Evolutionary conservation across 192 early-diverging fungal species (phyloP), one percentile per base, ranked within the genome.

Genomic region (Coemansia sp.): DNA sequence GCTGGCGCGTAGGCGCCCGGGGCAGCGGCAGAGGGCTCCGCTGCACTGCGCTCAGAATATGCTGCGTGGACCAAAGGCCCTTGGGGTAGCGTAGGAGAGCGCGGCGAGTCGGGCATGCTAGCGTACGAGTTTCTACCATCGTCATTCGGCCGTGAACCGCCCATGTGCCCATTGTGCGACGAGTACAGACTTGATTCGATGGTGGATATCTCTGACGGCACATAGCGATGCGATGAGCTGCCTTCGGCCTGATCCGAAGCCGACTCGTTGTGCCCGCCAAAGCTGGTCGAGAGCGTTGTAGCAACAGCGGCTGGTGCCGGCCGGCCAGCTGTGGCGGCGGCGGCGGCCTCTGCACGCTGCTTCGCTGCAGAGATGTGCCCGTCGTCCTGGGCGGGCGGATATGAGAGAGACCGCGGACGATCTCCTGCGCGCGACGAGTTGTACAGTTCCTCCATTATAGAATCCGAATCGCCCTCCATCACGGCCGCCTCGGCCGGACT

Each of bases 171-270:
- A 19, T 62, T 51, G 38, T 58, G 55, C 13, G 59, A 62, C 41
- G 70, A 74, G 41, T 62, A 66, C 12, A 66, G 39, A 51, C 70
- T 74, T 5, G 70, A 74, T 42, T 74, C 70, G 42, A 74, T 74
- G 27, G 70, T 74, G 27, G 63, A 74, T 23, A 66, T 61, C 45
- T 61, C 70, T 9, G 70, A 74, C 13, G 70, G 34, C 33, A 49
- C 52, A 17, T 69, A 61, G 18, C 14, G 11, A 42, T 71, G 56
- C 25, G 49, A 30, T 14, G 61, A 70, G 23, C 57, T 18, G 21
- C 47, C 35, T 10, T 63, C 66, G 9, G 42, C 51, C 13, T 70
- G 55, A 22, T 33, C 34, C 1, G 60, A 43, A 7, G 59, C 32
- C 13, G 60, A 51, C 26, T 64, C 60, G 28, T 45, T 51, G 32